These are phyloP conservation scores for Pythium rishiriense DNA, from an alignment of 352 stramenopile species.

Conservation along the genomic window DNA sequence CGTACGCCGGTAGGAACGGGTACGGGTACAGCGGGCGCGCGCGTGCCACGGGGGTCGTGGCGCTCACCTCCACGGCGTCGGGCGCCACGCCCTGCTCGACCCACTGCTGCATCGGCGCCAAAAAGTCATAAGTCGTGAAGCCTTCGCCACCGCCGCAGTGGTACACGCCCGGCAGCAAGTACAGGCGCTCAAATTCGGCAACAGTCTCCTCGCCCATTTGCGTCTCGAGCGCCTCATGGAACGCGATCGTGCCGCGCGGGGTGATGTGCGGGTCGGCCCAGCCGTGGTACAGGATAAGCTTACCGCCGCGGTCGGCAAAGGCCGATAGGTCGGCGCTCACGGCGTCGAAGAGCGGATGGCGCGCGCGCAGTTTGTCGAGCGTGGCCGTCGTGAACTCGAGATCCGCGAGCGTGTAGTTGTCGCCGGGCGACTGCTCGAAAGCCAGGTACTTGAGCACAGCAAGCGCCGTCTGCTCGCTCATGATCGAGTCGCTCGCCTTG, in stretches of 20 bases:
- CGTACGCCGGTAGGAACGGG: constrained; percentile 23
- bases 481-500: constrained; percentile 26
- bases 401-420: constrained; percentile 45
- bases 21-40: constrained; percentile 26
- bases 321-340: constrained; percentile 22
- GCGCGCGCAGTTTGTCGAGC: constrained; percentile 33
- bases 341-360: constrained; percentile 39
- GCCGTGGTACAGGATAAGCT: constrained; percentile 51
- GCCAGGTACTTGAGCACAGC: constrained; percentile 42
- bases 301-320: constrained; percentile 39
- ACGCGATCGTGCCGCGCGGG: constrained; percentile 44
- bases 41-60: constrained; percentile 1
- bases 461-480: constrained; percentile 32
- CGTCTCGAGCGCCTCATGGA: constrained; percentile 38
- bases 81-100: constrained; percentile 31
- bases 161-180: constrained; percentile 47
- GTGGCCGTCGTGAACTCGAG: constrained; percentile 42
- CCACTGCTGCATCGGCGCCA: constrained; percentile 39
- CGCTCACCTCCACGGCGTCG: neutral
- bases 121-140: constrained; percentile 39
- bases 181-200: constrained; percentile 44
- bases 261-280: constrained; percentile 53
- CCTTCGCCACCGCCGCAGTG: constrained; percentile 44
- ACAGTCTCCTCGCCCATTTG: constrained; percentile 34
- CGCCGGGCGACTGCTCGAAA: constrained; percentile 36